Evolutionary conservation across 371 early-diverging fungal genomes (phyloP), one percentile per base, ranked within the genome.

Genomic region (Chytridiales sp.): DNA sequence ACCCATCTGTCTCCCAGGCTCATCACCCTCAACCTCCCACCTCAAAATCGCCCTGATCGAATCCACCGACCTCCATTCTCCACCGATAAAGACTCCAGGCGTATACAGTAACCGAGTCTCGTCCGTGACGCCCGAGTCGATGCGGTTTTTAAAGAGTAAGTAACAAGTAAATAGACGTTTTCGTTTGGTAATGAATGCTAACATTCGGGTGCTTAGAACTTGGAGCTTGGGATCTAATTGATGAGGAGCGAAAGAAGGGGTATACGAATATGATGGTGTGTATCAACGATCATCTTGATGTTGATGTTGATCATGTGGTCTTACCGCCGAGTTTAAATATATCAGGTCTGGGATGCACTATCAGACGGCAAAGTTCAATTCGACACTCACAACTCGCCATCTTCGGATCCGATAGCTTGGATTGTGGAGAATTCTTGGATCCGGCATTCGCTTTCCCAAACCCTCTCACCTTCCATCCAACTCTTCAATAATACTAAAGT

Each of bases 91-190:
- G 4, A 31, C 61, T 50, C 30, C 79, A 75, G 69, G 75, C 40
- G 67, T 70, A 30, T 90, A 74, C 63, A 87, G 91, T 0, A 92
- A 91, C 64, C 83, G 93, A 19, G 88, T 89, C n/a, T 81, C 82
- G 35, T 69, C 74, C 13, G 42, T 76, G 1, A 76, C 70, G 8
- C 69, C 67, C 5, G 57, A 48, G n/a, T 62, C 78, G 3, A 55
- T 50, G 27, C 24, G 31, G 27, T 70, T 77, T 43, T 54, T 79
- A 26, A 3, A 63, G n/a, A 31, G 70, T 30, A 79, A 82, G 64
- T 27, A n/a, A n/a, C n/a, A n/a, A n/a, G n/a, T n/a, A n/a, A n/a
- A n/a, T n/a, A n/a, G n/a, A n/a, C 4, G 22, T 15, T 19, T 38
- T 24, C 46, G 47, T 5, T 38, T 50, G 40, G 2, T 49, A 35